Conservation (phyloP, 2,329 filamentous ascomycete species). For the Colletotrichum gigasporum region DNA sequence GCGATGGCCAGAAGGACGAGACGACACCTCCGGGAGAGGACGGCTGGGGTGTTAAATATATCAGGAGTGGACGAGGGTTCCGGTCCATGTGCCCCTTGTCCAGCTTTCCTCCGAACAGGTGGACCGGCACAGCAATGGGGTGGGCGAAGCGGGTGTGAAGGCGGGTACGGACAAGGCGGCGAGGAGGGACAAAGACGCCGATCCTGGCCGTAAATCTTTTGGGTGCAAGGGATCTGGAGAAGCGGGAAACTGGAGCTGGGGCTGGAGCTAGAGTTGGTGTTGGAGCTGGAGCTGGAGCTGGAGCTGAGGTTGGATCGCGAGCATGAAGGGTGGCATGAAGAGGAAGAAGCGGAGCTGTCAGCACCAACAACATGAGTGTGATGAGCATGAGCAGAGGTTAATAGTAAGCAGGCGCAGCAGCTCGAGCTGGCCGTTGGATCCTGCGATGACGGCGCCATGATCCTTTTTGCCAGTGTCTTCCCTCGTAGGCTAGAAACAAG, state of each 20-base stretch:
- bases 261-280: background rate
- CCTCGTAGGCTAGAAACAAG: conserved; percentile 25
- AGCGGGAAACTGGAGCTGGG: background rate
- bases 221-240: conserved; percentile 5
- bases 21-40: background rate
- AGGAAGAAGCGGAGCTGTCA: background rate
- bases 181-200: background rate
- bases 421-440: background rate
- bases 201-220: conserved; percentile 24
- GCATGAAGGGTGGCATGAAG: background rate
- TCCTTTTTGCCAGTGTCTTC: conserved; percentile 16
- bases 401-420: background rate
- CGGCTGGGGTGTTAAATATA: conserved; percentile 27
- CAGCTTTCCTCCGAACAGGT: conserved; percentile 15
- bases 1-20: conserved; percentile 3
- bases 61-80: conserved; percentile 11
- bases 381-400: background rate
- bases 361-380: background rate
- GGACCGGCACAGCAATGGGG: conserved; percentile 12
- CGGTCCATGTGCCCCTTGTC: conserved; percentile 28
- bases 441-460: conserved; percentile 28
- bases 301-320: too few species aligned
- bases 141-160: background rate
- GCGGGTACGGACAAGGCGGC: conserved; percentile 15
- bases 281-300: background rate